Conservation (phyloP, 192 early-diverging fungal species). For the Umbelopsis sp. region DNA sequence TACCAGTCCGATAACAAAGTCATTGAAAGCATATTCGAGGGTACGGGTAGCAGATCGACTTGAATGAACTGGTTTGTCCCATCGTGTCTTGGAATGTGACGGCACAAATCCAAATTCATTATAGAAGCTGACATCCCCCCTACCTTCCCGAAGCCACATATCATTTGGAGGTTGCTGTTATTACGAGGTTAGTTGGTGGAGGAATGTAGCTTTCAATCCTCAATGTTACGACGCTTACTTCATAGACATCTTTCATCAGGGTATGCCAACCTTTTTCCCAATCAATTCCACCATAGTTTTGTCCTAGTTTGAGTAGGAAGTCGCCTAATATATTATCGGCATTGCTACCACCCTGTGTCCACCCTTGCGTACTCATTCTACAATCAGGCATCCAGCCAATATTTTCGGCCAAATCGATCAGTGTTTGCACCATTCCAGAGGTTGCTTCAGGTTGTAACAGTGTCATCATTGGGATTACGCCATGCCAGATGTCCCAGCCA, state of each 20-base stretch:
- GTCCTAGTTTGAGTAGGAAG: slow-evolving; percentile 28
- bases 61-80: not conserved
- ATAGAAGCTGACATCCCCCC: slow-evolving; percentile 31
- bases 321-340: slow-evolving; percentile 35
- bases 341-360: slow-evolving; percentile 35
- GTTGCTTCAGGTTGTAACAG: not conserved
- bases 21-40: slow-evolving; percentile 38
- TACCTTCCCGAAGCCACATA: slow-evolving; percentile 7
- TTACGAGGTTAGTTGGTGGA: no score
- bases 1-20: slow-evolving; percentile 30
- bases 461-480: not conserved
- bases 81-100: not conserved
- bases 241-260: slow-evolving; percentile 23
- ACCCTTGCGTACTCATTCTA: slow-evolving; percentile 16
- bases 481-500: slow-evolving; percentile 13
- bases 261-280: slow-evolving; percentile 26
- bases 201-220: not conserved
- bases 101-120: slow-evolving; percentile 32
- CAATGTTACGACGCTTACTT: slow-evolving; percentile 6
- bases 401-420: not conserved
- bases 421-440: not conserved
- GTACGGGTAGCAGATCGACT: slow-evolving; percentile 27
- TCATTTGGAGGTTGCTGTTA: slow-evolving; percentile 5
- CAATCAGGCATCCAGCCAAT: slow-evolving; percentile 13
- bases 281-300: slow-evolving; percentile 20